Percentiles rank a stretch among this genome's conserved stretches.
phyloP scores from a whole-genome alignment of 2,329 filamentous ascomycete genomes.

The Stachybotrys echinatus region DNA sequence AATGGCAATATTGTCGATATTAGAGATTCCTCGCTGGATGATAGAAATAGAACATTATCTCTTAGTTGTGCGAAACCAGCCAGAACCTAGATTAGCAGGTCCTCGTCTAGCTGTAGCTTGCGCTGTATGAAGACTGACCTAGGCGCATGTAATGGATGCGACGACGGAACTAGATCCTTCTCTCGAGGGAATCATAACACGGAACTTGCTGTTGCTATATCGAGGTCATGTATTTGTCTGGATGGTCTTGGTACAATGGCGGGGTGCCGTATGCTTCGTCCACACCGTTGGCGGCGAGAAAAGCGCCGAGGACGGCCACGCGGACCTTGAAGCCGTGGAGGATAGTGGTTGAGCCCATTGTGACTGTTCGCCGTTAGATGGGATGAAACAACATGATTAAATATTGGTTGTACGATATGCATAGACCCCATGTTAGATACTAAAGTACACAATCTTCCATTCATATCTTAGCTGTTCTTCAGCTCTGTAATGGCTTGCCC shows the following conservation, averaged over 20 bases:
- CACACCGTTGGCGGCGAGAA: constrained; percentile 4
- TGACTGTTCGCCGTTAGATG: too few species aligned
- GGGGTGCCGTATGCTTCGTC: constrained; percentile 2
- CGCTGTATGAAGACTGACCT: constrained; percentile 2
- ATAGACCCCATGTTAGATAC: too few species aligned
- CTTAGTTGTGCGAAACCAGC: background rate
- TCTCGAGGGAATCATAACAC: constrained; percentile 4
- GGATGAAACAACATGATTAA: too few species aligned
- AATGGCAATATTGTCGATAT: background rate
- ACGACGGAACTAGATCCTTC: background rate
- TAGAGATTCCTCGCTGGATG: background rate
- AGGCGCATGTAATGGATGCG: constrained; percentile 5
- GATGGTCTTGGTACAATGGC: constrained; percentile 2
- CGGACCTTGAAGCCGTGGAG: constrained; percentile 6
- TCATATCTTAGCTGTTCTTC: too few species aligned
- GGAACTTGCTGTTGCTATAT: constrained; percentile 3
- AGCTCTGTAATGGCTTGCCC: constrained; percentile 48
- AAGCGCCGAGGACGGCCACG: constrained; percentile 3
- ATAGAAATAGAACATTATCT: background rate
- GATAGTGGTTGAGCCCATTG: constrained; percentile 5
- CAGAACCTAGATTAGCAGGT: constrained; percentile 1
- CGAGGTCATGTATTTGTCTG: constrained; percentile 4
- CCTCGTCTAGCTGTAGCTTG: constrained; percentile 2
- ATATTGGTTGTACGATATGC: too few species aligned
- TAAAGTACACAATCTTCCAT: too few species aligned